phyloP scores from a whole-genome alignment of 345 rosid genomes.

The Brassica carinata region DNA sequence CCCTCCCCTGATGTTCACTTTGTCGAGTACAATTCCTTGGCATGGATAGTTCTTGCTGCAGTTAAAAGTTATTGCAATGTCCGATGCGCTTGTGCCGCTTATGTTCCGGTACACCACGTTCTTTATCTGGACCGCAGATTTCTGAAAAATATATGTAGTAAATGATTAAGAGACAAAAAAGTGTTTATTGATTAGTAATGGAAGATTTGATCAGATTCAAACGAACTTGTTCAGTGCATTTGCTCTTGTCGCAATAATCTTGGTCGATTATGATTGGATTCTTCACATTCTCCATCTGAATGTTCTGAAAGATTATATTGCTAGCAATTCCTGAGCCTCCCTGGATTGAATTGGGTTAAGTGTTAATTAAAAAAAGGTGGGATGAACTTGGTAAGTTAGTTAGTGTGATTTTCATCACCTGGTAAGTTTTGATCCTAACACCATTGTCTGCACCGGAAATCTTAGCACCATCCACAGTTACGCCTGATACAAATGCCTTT shows the following conservation, averaged over 20 bases:
- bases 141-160: slow-evolving; percentile 41
- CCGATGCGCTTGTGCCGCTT: slow-evolving; percentile 66
- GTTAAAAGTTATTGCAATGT: slow-evolving; percentile 61
- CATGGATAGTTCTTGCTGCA: slow-evolving; percentile 73
- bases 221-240: slow-evolving; percentile 65
- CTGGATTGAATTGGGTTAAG: slow-evolving; percentile 23
- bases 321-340: slow-evolving; percentile 91
- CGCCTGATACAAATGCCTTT: slow-evolving; percentile 64
- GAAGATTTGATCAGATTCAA: neutral
- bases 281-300: slow-evolving; percentile 67
- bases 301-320: slow-evolving; percentile 67
- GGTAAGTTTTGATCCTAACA: slow-evolving; percentile 90
- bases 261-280: slow-evolving; percentile 91
- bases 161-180: neutral
- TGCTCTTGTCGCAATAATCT: slow-evolving; percentile 69
- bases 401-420: slow-evolving; percentile 42
- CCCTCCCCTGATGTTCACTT: slow-evolving; percentile 44
- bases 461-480: slow-evolving; percentile 66
- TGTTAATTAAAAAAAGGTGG: neutral
- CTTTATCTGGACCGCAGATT: slow-evolving; percentile 68
- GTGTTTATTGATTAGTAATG: neutral
- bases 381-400: neutral
- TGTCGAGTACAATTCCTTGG: slow-evolving; percentile 58
- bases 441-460: slow-evolving; percentile 74
- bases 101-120: slow-evolving; percentile 73